Base-by-base conservation (phyloP, 352 stramenopile species). In the Phytophthora quininea region DNA sequence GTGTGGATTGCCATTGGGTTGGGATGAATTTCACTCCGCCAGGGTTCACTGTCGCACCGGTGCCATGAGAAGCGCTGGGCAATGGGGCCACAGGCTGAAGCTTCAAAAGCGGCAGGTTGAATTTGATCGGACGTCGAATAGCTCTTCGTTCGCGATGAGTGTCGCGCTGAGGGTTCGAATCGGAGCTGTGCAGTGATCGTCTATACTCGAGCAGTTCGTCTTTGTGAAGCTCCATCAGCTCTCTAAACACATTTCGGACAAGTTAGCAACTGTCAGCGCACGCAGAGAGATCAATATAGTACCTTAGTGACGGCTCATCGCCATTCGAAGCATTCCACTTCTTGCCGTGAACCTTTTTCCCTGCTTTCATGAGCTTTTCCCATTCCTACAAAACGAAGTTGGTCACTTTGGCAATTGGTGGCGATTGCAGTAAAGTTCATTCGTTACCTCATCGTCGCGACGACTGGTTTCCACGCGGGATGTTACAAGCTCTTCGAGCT, bases 151-250 rank as follows among this genome's bases (percentile, higher is more conserved):
- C 64, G 38, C 40, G 53, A 32, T 62, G 55, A 12, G 46, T 38
- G 54, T 6, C 19, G 29, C 24, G n/a, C 46, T 59, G 54, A n/a
- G 58, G 66, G 60, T 19, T 71, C 27, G 31, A 71, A 27, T 35
- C 54, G 29, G 42, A 57, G 29, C 33, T 70, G 30, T 62, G 50
- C 7, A 71, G 64, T 12, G 56, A 74, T 1, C 67, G 67, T 56
- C 89, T 91, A 52, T 84, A 79, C 37, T 85, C 81, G 0, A 92
- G 69, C 15, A 95, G 67, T 52, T 95, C 83, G 3, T 91, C 77
- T 42, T 92, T 92, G 64, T 91, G 79, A 5, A 82, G 47, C 59
- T 90, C 81, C 79, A 91, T 92, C 8, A 90, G 64, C 35, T 90
- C 81, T 50, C 77, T 88, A 64, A 7, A 2, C 30, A 30, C 45